phyloP scores from a whole-genome alignment of 1,139 yeast species.

The Debaryomyces psychrophilus region DNA sequence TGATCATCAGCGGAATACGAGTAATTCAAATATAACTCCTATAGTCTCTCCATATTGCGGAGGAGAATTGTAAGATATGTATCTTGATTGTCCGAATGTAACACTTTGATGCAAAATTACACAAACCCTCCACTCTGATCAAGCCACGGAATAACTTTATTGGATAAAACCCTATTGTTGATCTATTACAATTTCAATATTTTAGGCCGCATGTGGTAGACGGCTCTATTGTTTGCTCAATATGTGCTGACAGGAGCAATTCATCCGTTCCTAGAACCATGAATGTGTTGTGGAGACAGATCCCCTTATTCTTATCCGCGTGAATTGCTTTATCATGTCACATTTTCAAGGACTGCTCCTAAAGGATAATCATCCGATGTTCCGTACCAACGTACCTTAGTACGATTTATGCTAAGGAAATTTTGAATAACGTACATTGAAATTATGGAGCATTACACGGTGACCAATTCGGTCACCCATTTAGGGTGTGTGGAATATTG shows the following conservation, averaged over 20 bases:
- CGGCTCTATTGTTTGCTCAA: background rate
- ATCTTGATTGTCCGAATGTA: background rate
- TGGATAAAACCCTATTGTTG: background rate
- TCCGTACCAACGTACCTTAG: too few species aligned
- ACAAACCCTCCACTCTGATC: background rate
- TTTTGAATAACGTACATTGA: too few species aligned
- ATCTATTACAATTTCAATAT: background rate
- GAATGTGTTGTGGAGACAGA: background rate
- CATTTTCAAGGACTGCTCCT: too few species aligned
- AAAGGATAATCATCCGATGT: too few species aligned
- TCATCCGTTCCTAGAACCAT: background rate
- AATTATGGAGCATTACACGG: too few species aligned
- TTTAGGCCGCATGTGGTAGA: background rate
- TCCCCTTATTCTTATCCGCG: too few species aligned
- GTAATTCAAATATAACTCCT: background rate
- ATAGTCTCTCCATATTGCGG: background rate
- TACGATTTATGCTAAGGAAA: too few species aligned
- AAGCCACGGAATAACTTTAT: background rate
- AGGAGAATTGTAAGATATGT: background rate
- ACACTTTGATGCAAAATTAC: background rate
- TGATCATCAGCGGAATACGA: background rate
- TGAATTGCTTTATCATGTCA: too few species aligned
- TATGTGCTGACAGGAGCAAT: background rate
- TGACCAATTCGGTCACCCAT: too few species aligned
- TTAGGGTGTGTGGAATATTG: too few species aligned